phyloP scores from a whole-genome alignment of 1,284 basidiomycete species.

The Ganoderma resinaceum region DNA sequence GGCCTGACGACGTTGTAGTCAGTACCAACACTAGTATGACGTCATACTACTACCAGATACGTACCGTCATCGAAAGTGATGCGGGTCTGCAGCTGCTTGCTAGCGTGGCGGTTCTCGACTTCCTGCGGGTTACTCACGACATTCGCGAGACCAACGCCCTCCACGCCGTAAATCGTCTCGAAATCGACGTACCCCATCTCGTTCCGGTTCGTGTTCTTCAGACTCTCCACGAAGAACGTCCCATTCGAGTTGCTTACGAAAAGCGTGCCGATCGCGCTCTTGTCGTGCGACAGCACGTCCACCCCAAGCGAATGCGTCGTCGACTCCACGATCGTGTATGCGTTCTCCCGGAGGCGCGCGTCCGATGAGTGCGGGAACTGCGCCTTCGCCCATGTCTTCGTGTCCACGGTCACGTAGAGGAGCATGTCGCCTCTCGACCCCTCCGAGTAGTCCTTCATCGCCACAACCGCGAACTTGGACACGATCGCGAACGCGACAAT shows the following conservation, averaged over 20 bases:
- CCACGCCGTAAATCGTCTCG: slow-evolving; percentile 91
- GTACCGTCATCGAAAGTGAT: slow-evolving; percentile 94
- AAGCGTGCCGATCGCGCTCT: slow-evolving; percentile 82
- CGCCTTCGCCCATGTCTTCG: slow-evolving; percentile 81
- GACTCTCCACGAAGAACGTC: slow-evolving; percentile 92
- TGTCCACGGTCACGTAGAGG: slow-evolving; percentile 86
- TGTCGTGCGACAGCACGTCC: slow-evolving; percentile 86
- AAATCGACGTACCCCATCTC: slow-evolving; percentile 91
- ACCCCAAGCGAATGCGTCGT: slow-evolving; percentile 93
- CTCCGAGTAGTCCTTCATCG: slow-evolving; percentile 70
- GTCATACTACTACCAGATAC: slow-evolving; percentile 16
- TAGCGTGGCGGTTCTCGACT: slow-evolving; percentile 69
- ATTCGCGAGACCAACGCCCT: slow-evolving; percentile 93
- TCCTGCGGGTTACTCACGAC: slow-evolving; percentile 84
- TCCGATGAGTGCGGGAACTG: slow-evolving; percentile 88
- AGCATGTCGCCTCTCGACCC: slow-evolving; percentile 73
- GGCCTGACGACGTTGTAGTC: slow-evolving; percentile 45
- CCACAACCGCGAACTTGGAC: slow-evolving; percentile 89
- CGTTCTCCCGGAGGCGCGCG: slow-evolving; percentile 84
- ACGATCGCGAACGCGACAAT: slow-evolving; percentile 91
- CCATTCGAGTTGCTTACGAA: slow-evolving; percentile 97
- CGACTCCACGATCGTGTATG: slow-evolving; percentile 95
- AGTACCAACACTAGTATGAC: not conserved
- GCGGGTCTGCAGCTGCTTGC: slow-evolving; percentile 75
- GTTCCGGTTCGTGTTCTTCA: slow-evolving; percentile 93